phyloP scores from a whole-genome alignment of 2,329 filamentous ascomycete species.

The Pestalotiopsis sp. region DNA sequence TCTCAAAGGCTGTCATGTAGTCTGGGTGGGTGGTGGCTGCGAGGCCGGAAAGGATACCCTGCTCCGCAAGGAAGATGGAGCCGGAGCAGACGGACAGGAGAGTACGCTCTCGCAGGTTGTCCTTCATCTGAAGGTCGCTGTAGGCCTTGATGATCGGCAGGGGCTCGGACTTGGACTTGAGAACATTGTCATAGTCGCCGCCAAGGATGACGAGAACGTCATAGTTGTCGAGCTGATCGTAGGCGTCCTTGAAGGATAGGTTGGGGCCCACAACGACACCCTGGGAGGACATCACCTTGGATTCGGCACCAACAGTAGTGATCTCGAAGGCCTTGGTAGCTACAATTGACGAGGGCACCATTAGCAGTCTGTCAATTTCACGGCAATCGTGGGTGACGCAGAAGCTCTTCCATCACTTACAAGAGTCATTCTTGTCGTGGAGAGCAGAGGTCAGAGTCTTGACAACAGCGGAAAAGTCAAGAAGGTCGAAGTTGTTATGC shows the following conservation, averaged over 20 bases:
- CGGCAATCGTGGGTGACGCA: background rate
- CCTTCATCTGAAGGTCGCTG: slow-evolving; percentile 77
- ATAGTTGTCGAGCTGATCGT: slow-evolving; percentile 73
- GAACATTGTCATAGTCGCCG: slow-evolving; percentile 63
- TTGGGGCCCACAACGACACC: slow-evolving; percentile 73
- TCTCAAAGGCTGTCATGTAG: slow-evolving; percentile 79
- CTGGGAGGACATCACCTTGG: slow-evolving; percentile 58
- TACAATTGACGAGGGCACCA: slow-evolving; percentile 25
- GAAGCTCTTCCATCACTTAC: slow-evolving; percentile 39
- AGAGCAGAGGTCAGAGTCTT: slow-evolving; percentile 53
- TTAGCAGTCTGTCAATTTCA: background rate
- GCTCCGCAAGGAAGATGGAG: slow-evolving; percentile 73
- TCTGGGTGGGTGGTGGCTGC: slow-evolving; percentile 84
- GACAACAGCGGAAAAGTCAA: slow-evolving; percentile 59
- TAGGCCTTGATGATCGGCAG: slow-evolving; percentile 74
- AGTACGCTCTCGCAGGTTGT: slow-evolving; percentile 78
- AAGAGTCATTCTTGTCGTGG: slow-evolving; percentile 54
- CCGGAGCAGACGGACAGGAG: slow-evolving; percentile 81
- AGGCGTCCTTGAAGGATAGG: slow-evolving; percentile 77
- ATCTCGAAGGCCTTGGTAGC: slow-evolving; percentile 60
- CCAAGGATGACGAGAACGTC: slow-evolving; percentile 80
- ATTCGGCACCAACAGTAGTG: slow-evolving; percentile 55
- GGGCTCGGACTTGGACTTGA: slow-evolving; percentile 70
- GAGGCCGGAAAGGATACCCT: slow-evolving; percentile 76
- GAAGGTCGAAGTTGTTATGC: slow-evolving; percentile 60